These are phyloP conservation scores for Pouteria campechiana DNA, from an alignment of 179 eudicot genomes.

Conservation along the genomic window DNA sequence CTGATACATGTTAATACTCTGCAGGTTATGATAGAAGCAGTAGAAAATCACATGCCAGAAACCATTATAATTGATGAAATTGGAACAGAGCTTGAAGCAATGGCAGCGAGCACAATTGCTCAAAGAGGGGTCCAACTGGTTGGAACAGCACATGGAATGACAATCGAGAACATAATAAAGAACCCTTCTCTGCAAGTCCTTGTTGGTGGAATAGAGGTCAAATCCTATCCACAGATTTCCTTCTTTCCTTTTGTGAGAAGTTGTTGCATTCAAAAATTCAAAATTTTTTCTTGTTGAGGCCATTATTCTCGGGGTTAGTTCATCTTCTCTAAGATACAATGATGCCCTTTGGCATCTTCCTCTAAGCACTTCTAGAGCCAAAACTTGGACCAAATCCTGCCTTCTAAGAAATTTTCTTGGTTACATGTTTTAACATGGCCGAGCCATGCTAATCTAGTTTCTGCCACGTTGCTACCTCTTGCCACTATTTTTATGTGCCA, in stretches of 20 bases:
- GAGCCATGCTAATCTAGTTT: too few relatives aligned
- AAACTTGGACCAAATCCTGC: too few relatives aligned
- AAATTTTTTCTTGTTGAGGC: conserved; percentile 3
- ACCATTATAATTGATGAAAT: conserved; percentile 96
- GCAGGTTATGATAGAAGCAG: conserved; percentile 99
- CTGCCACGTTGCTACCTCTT: too few relatives aligned
- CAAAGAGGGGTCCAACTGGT: conserved; percentile 99
- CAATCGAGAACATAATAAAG: conserved; percentile 81
- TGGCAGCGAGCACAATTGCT: conserved; percentile 97
- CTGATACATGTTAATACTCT: background rate
- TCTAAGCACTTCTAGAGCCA: too few relatives aligned
- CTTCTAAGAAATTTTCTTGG: too few relatives aligned
- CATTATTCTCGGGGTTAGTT: too few relatives aligned
- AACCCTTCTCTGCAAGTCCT: conserved; percentile 89
- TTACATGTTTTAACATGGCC: too few relatives aligned
- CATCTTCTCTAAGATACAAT: too few relatives aligned
- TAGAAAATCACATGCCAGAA: conserved; percentile 96
- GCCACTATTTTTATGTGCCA: too few relatives aligned
- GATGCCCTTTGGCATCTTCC: too few relatives aligned
- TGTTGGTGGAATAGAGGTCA: conserved; percentile 96
- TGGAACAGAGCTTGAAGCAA: conserved; percentile 94
- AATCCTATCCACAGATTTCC: background rate
- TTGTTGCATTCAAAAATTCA: background rate
- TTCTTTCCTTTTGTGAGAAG: background rate
- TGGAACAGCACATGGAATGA: conserved; percentile 94